Evolutionary conservation across 257 asterid species (phyloP).

Genomic region (Primulina eburnea): DNA sequence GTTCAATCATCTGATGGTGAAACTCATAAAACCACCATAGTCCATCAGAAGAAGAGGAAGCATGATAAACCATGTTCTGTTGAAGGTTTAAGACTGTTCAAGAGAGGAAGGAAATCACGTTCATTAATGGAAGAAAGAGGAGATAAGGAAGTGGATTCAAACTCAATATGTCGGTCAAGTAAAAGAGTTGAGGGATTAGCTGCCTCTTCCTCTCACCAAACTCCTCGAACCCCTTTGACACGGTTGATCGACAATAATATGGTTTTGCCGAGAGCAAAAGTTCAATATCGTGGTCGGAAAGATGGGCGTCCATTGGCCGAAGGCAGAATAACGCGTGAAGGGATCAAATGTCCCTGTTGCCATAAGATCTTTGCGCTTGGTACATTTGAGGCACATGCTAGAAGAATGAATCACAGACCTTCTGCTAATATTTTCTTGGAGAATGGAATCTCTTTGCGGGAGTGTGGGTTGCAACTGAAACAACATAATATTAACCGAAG

Average conservation of each 20-base stretch:
- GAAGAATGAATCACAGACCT: constrained; percentile 54
- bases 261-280: constrained; percentile 64
- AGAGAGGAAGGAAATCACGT: constrained; percentile 33
- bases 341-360: constrained; percentile 84
- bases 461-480: constrained; percentile 62
- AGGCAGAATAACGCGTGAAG: constrained; percentile 78
- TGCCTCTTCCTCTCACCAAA: constrained; percentile 46
- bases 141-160: constrained; percentile 30
- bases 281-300: constrained; percentile 44
- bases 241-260: constrained; percentile 72
- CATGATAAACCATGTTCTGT: constrained; percentile 16
- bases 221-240: constrained; percentile 66
- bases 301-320: constrained; percentile 39
- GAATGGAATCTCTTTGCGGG: constrained; percentile 72
- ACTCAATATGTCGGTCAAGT: constrained; percentile 37
- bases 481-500: constrained; percentile 15
- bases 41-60: constrained; percentile 36
- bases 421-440: constrained; percentile 64
- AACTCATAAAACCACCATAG: constrained; percentile 22
- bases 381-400: constrained; percentile 75
- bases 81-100: constrained; percentile 29
- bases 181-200: constrained; percentile 49
- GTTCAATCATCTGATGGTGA: constrained; percentile 20
- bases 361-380: constrained; percentile 45
- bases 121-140: constrained; percentile 24